Conservation (phyloP, 2,329 filamentous ascomycete genomes). For the Neonectria coccinea region DNA sequence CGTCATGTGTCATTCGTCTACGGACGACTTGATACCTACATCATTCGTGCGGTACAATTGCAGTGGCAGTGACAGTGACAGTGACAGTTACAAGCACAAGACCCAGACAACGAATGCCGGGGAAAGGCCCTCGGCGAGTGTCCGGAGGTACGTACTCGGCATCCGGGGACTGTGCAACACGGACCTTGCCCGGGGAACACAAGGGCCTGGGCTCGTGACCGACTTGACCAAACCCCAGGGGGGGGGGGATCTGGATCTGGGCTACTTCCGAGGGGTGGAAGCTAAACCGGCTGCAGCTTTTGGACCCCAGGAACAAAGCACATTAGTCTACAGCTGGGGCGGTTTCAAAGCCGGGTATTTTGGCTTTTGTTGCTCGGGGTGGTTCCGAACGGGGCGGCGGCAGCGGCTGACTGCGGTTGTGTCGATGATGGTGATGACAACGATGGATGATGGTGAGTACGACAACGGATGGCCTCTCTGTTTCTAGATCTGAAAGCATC, state of each 20-base stretch:
- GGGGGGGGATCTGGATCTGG: slow-evolving; percentile 9
- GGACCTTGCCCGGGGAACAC: slow-evolving; percentile 31
- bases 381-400: slow-evolving; percentile 31
- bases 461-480: background rate
- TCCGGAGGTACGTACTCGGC: slow-evolving; percentile 44
- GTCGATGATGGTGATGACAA: too few relatives aligned
- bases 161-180: slow-evolving; percentile 3
- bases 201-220: slow-evolving; percentile 3
- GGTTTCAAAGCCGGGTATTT: slow-evolving; percentile 22
- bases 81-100: too few relatives aligned
- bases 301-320: background rate
- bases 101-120: too few relatives aligned
- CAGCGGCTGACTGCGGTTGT: background rate
- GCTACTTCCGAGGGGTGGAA: slow-evolving; percentile 38
- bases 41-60: too few relatives aligned
- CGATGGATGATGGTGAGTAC: too few relatives aligned
- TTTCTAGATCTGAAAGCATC: too few relatives aligned
- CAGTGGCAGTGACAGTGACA: too few relatives aligned
- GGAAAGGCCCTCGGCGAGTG: slow-evolving; percentile 42
- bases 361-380: slow-evolving; percentile 29
- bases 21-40: too few relatives aligned
- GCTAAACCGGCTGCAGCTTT: background rate
- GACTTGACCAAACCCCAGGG: background rate
- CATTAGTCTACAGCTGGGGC: background rate
- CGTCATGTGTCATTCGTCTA: slow-evolving; percentile 33